Base-by-base conservation (phyloP, 2,329 filamentous ascomycete genomes). In the Hymenoscyphus occultus region DNA sequence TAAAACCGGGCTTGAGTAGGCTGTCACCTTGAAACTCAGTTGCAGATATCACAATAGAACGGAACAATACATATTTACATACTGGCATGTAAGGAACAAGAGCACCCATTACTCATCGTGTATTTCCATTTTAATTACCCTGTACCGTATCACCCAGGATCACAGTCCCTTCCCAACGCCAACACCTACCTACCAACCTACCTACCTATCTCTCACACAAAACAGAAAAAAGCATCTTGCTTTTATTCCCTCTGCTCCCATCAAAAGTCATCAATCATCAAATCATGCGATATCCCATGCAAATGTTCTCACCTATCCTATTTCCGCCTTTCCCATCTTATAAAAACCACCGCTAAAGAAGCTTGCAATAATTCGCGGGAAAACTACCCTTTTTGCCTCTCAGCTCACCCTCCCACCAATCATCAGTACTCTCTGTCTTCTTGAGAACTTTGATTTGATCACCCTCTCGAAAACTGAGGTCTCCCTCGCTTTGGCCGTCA, bases 351-450 rank as follows among this genome's bases (percentile, higher is more conserved):
- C 31, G 32, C 69, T 42, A 74, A 57, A 65, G 40, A 59, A 71
- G 62, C 71, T 83, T 83, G 73, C 89, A 91, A 77, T 96, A 96
- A 77, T 96, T 96, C 6, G 92, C 92, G 0, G 92, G 92, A 74
- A 96, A 96, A 70, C 81, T 87, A 3, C 92, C 92, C 73, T 82
- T 84, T 32, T 80, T 76, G 0, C 91, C 91, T 51, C 81, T 80
- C 14, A 93, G 69, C 76, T 95, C 91, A 13, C 92, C 92, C 67
- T 91, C 85, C 92, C 92, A 96, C 91, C 92, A 96, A 74, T 95
- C 92, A 77, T 95, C 90, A 28, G 86, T 89, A 67, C 88, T 92
- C 6, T 86, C 84, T 2, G 92, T 95, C 79, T 90, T 92, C 79
- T 91, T 91, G 39, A 93, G 74, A 3, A 96, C 88, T 57, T 83